Evolutionary conservation across 2,329 filamentous ascomycete genomes (phyloP), one percentile per base, ranked within the genome.

Genomic region (Fusarium praegraminearum): DNA sequence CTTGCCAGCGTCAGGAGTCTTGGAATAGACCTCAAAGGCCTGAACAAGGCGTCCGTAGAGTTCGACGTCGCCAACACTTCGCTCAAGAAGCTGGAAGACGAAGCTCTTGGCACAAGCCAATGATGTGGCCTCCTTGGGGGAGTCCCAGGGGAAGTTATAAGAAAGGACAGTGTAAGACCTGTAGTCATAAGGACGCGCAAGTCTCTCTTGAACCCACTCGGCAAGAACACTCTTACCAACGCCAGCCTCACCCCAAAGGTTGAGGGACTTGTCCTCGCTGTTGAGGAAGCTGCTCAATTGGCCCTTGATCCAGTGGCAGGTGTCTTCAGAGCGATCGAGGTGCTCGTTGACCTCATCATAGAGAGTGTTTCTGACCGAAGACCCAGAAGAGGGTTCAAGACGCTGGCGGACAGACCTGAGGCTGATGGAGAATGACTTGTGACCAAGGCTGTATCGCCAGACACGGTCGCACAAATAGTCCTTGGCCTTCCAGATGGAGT

Each of bases 201-300:
- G 76, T 13, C 80, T 74, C 57, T 82, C 80, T 33, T 79, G 75
- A 36, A 81, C 77, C 80, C 80, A 82, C 15, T 77, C 76, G 5
- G 79, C 77, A n/a, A 81, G 76, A 16, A 79, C 74, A 36, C 76
- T 80, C 73, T 81, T 81, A 7, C 80, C 80, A 5, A 75, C 74
- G 1, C 80, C 79, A 2, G 75, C 65, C 12, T 69, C 73, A 2
- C 79, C 80, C 7, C 77, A 80, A 32, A 82, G 70, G 12, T 75
- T 77, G 18, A 82, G 66, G 1, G 80, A 62, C 46, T 78, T 78
- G 6, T 80, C 76, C 1, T 73, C 70, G 49, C 77, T 75, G 18
- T 75, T 63, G 18, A 81, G 71, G 61, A 81, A 82, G 7, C 80
- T 76, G 2, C 74, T 65, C 5, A 82, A 69, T 30, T 76, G 73